Conservation (phyloP, 495 filamentous ascomycete genomes). For the Penicillium paxilli region DNA sequence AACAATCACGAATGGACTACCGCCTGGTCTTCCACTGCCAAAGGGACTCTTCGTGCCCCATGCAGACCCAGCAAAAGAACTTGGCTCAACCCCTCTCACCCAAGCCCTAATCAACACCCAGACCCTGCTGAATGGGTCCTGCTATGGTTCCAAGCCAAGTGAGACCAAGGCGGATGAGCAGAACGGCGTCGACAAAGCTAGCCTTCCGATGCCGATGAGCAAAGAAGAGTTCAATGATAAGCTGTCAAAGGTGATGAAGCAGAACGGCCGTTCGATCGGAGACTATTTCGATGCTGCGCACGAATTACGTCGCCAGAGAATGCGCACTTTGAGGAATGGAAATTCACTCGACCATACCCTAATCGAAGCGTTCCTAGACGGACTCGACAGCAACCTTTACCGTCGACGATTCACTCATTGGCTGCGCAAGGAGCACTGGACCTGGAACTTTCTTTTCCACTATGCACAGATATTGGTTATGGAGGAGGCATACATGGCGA, state of each 20-base stretch:
- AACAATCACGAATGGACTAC: neutral
- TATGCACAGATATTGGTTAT: conserved; percentile 5
- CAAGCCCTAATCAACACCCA: neutral
- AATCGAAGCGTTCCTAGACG: conserved; percentile 9
- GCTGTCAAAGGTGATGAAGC: conserved; percentile 4
- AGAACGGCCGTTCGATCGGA: conserved; percentile 6
- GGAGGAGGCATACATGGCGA: conserved; percentile 15
- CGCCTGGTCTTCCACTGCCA: neutral
- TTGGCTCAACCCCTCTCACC: neutral
- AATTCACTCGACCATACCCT: neutral
- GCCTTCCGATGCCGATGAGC: neutral
- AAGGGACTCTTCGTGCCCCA: neutral
- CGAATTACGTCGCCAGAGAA: neutral
- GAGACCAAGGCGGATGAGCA: neutral
- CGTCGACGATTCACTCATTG: conserved; percentile 14
- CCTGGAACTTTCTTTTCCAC: conserved; percentile 13
- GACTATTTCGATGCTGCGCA: conserved; percentile 11
- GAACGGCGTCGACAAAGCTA: neutral
- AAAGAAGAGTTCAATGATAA: neutral
- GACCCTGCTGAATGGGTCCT: no score
- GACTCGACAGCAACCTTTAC: conserved; percentile 10
- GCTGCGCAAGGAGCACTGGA: conserved; percentile 9
- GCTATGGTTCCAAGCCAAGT: neutral
- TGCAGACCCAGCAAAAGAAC: neutral
- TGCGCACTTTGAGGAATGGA: neutral